These are phyloP conservation scores for Drosera capensis DNA, from an alignment of 148 eudicot species.

Conservation along the genomic window DNA sequence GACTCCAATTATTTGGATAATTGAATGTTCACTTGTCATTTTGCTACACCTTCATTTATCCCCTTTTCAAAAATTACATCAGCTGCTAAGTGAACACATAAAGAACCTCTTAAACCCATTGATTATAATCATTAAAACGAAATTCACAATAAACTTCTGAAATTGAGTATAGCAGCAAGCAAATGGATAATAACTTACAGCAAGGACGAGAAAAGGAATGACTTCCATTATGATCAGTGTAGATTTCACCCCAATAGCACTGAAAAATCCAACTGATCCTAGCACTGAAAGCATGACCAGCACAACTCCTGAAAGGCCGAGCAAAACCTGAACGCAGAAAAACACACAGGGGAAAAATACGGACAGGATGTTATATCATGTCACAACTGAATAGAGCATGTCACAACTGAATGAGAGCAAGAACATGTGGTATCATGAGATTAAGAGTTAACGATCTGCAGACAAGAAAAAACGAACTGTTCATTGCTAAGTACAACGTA, in stretches of 20 bases:
- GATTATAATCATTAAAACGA: not conserved
- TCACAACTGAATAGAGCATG: too few relatives aligned
- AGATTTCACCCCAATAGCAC: constrained; percentile 94
- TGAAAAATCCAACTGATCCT: constrained; percentile 95
- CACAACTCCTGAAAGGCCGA: constrained; percentile 86
- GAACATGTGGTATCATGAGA: too few relatives aligned
- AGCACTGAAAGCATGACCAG: constrained; percentile 97
- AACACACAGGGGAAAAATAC: not conserved
- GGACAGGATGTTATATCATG: not conserved
- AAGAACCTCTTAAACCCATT: too few relatives aligned
- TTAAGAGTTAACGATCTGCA: too few relatives aligned
- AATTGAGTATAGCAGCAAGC: not conserved
- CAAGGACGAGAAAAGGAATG: constrained; percentile 96
- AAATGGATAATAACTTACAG: constrained; percentile 44
- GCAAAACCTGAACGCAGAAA: constrained; percentile 49
- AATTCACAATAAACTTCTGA: not conserved
- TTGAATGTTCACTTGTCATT: too few relatives aligned
- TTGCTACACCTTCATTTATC: too few relatives aligned
- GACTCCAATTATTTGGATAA: too few relatives aligned
- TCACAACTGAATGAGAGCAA: too few relatives aligned
- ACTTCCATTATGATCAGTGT: constrained; percentile 99
- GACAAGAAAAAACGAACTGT: too few relatives aligned
- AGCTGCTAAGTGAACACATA: too few relatives aligned
- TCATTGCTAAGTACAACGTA: too few relatives aligned
- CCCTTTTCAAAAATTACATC: too few relatives aligned